Evolutionary conservation across 148 eudicot genomes (phyloP).

Genomic region (Pouteria glomerata): DNA sequence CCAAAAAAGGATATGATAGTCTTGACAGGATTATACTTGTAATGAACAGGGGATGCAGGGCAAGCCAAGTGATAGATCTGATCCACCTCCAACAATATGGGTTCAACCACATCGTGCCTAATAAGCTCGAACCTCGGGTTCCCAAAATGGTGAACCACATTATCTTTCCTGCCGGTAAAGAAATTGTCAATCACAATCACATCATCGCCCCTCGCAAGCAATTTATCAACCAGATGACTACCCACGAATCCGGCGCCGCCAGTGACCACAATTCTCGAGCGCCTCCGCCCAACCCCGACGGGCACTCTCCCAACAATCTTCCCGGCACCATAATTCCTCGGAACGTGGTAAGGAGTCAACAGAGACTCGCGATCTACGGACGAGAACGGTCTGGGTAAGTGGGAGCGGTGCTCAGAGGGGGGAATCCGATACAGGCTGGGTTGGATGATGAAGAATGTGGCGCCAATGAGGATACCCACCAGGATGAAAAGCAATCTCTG

Average conservation of each 20-base stretch:
- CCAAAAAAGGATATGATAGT: slow-evolving; percentile 69
- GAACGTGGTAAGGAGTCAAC: neutral
- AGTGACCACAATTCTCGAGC: slow-evolving; percentile 61
- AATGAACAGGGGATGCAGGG: slow-evolving; percentile 84
- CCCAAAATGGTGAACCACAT: slow-evolving; percentile 67
- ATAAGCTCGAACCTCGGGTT: slow-evolving; percentile 67
- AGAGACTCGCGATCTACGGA: neutral
- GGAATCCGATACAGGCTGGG: slow-evolving; percentile 36
- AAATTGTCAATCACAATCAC: slow-evolving; percentile 80
- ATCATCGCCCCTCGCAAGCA: slow-evolving; percentile 64
- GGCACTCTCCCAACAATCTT: slow-evolving; percentile 47
- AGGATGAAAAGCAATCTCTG: slow-evolving; percentile 66
- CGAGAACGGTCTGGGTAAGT: neutral
- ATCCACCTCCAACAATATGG: slow-evolving; percentile 76
- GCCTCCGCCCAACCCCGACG: slow-evolving; percentile 45
- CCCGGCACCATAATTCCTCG: slow-evolving; percentile 9
- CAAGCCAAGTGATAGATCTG: slow-evolving; percentile 85
- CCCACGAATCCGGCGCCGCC: slow-evolving; percentile 85
- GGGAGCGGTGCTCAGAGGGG: slow-evolving; percentile 18
- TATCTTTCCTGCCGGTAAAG: slow-evolving; percentile 79
- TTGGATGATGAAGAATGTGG: slow-evolving; percentile 60
- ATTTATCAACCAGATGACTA: slow-evolving; percentile 73
- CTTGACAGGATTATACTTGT: slow-evolving; percentile 77
- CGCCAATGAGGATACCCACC: slow-evolving; percentile 59
- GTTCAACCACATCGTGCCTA: slow-evolving; percentile 84